phyloP scores from a whole-genome alignment of 345 rosid genomes.

The Crucihimalaya himalaica region DNA sequence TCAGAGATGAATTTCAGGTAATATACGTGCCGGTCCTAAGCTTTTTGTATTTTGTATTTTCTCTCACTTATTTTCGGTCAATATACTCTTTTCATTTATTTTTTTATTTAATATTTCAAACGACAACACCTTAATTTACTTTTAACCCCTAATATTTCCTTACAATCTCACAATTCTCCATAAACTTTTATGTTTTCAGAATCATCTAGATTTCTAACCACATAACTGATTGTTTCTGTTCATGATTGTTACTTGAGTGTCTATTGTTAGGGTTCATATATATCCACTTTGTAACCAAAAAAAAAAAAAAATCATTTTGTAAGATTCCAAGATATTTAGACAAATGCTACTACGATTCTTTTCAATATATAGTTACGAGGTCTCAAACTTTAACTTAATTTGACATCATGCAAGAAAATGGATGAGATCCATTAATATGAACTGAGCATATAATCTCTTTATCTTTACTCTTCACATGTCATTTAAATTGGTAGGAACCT shows the following conservation, averaged over 20 bases:
- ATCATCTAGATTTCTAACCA: neutral
- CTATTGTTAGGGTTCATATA: neutral
- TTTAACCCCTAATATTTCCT: neutral
- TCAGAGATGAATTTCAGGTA: slow-evolving; percentile 29
- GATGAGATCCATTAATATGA: too few species aligned
- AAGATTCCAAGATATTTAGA: too few species aligned
- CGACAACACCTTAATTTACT: neutral
- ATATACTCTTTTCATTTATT: neutral
- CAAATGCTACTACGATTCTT: neutral
- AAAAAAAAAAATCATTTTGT: too few species aligned
- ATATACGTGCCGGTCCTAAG: slow-evolving; percentile 43
- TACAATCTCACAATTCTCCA: neutral
- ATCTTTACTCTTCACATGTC: too few species aligned
- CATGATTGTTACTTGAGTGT: neutral
- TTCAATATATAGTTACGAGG: neutral
- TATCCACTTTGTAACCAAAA: neutral
- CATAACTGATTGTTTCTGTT: neutral
- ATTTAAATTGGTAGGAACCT: too few species aligned
- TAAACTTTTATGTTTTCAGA: neutral
- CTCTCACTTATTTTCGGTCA: slow-evolving; percentile 15
- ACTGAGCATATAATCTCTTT: too few species aligned
- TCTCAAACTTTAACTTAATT: neutral
- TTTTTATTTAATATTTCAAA: neutral
- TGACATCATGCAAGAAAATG: too few species aligned
- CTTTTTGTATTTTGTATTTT: slow-evolving; percentile 28